Conservation (phyloP, 208 protist genomes). For the Trypanosoma congolense region DNA sequence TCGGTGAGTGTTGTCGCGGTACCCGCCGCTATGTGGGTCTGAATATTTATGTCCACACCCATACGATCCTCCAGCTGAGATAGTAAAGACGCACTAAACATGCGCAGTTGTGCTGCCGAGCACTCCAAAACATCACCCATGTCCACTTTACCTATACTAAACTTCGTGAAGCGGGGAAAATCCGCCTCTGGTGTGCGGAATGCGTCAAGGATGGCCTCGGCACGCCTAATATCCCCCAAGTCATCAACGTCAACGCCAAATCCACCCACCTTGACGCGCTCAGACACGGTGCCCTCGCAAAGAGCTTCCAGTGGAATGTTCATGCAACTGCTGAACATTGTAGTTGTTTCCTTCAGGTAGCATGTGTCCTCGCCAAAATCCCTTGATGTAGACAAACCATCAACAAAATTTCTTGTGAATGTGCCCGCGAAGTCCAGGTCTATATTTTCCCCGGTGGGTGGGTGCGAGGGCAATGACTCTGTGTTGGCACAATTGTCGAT, state of each 20-base stretch:
- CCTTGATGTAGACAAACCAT: background rate
- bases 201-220: constrained; percentile 45
- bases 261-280: constrained; percentile 21
- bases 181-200: constrained; percentile 53
- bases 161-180: constrained; percentile 52
- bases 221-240: constrained; percentile 5
- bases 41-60: constrained; percentile 49
- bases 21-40: constrained; percentile 29
- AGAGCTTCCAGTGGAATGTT: background rate
- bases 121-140: constrained; percentile 62
- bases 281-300: constrained; percentile 7
- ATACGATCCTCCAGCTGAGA: constrained; percentile 48
- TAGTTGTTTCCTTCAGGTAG: constrained; percentile 26
- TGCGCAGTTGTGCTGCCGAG: constrained; percentile 59
- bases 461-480: background rate
- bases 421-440: constrained; percentile 6
- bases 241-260: constrained; percentile 16
- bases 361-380: constrained; percentile 3
- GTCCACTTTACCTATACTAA: constrained; percentile 42
- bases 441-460: constrained; percentile 4
- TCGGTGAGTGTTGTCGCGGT: constrained; percentile 47
- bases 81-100: constrained; percentile 57
- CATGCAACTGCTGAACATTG: constrained; percentile 6
- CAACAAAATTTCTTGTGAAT: constrained; percentile 20
- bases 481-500: background rate